Evolutionary conservation across 495 filamentous ascomycete species (phyloP).

Genomic region (Neurospora terricola): DNA sequence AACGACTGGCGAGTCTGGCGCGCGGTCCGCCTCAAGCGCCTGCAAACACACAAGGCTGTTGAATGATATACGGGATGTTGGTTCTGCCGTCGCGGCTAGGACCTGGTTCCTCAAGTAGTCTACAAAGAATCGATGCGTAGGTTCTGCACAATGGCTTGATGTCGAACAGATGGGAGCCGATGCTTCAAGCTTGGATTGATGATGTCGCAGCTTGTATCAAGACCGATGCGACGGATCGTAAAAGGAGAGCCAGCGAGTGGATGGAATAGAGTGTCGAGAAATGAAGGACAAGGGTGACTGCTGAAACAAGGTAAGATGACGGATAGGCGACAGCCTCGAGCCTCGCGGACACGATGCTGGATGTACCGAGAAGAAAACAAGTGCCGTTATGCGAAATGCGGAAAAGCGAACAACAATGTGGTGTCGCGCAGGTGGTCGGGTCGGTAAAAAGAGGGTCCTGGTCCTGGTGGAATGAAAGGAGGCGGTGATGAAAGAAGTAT

Average conservation of each 20-base stretch:
- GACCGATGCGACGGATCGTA: background rate
- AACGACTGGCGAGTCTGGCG: background rate
- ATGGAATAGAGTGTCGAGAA: background rate
- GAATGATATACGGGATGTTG: background rate
- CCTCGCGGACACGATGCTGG: background rate
- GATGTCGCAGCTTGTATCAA: background rate
- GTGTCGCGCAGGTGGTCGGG: background rate
- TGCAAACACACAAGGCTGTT: background rate
- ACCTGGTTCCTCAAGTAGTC: background rate
- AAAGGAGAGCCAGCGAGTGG: background rate
- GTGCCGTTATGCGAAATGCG: background rate
- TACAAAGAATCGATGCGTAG: background rate
- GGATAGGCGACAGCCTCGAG: background rate
- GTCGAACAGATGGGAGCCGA: background rate
- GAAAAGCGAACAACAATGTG: background rate
- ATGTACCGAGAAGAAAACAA: background rate
- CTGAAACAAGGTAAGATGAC: background rate
- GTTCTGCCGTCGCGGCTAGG: background rate
- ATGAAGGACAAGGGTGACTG: background rate
- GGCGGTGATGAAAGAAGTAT: background rate
- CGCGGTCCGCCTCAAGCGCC: background rate
- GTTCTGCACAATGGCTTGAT: background rate
- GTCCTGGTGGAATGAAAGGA: background rate
- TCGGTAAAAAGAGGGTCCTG: background rate
- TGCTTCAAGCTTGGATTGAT: background rate